Evolutionary conservation across 2,329 filamentous ascomycete genomes (phyloP).

Genomic region (Diaporthe destruens): DNA sequence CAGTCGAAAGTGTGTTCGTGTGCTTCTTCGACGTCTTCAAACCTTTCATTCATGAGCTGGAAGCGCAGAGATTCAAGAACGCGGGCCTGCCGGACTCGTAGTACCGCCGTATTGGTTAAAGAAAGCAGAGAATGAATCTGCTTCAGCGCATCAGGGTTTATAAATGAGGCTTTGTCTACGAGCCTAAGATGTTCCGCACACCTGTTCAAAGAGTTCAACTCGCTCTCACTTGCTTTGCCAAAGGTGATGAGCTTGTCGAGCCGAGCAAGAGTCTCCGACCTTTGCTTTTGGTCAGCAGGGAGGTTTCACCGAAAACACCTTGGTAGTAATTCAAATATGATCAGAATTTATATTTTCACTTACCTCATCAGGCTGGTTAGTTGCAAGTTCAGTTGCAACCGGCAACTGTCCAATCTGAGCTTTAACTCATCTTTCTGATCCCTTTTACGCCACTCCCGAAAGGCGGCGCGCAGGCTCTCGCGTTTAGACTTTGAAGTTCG

Average conservation of each 20-base stretch:
- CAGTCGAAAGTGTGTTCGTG: neutral
- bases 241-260: constrained; percentile 1
- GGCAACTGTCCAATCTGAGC: neutral
- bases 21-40: constrained; percentile 5
- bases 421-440: neutral
- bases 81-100: constrained; percentile 5
- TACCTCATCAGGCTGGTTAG: neutral
- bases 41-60: constrained; percentile 3
- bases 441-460: constrained; percentile 5
- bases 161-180: neutral
- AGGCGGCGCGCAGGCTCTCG: constrained; percentile 2
- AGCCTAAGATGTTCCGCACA: neutral
- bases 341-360: neutral
- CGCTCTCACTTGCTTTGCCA: neutral
- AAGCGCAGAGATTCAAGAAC: constrained; percentile 6
- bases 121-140: constrained; percentile 8
- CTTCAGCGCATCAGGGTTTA: neutral
- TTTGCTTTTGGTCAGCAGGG: neutral
- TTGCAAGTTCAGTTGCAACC: neutral
- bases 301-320: neutral
- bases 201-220: neutral
- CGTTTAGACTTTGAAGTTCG: constrained; percentile 3
- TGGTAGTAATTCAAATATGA: neutral
- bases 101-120: neutral
- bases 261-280: neutral